Evolutionary conservation across 352 stramenopile genomes (phyloP), one percentile per base, ranked within the genome.

Genomic region (Globisporangium ultimum): DNA sequence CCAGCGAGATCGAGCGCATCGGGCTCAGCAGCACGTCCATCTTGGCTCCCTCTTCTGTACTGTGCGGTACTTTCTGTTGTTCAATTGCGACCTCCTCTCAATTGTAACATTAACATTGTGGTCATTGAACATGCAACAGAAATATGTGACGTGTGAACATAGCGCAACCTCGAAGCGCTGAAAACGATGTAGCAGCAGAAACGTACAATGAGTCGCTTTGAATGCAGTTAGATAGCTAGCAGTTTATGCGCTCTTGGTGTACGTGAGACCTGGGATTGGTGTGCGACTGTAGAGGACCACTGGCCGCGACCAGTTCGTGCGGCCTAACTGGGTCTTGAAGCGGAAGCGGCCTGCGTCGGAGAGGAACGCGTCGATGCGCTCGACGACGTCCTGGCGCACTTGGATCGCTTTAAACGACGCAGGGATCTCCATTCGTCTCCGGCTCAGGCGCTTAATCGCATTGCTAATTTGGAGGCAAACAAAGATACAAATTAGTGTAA

Each of bases 261-360:
- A 88, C 24, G 46, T 42, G 54, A 88, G 76, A 15, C 77, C 80
- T 32, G 64, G 46, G 42, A 87, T 72, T 18, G 69, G 67, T 22
- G 62, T 59, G 57, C 79, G 72, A 55, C 84, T 94, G 60, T 89
- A 94, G 14, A 94, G 71, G 49, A 78, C 58, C 15, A 94, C 77
- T 2, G 74, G 78, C 11, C 84, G 72, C 4, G 77, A 90, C 84
- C 84, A 94, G 58, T 94, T 91, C 15, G 84, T 94, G 57, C 89
- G 91, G 34, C 84, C 84, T 9, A 94, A 64, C 20, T 72, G 57
- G 2, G 71, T 73, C 54, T 80, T 88, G 67, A 72, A 79, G 38
- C 66, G 76, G 61, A 92, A 94, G 17, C 76, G 77, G 9, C 78
- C 78, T 15, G 68, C 64, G 13, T 70, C 70, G 24, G 86, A 66